These are phyloP conservation scores for Diddensiella caesifluorescens DNA, from an alignment of 805 yeast species.

Conservation along the genomic window DNA sequence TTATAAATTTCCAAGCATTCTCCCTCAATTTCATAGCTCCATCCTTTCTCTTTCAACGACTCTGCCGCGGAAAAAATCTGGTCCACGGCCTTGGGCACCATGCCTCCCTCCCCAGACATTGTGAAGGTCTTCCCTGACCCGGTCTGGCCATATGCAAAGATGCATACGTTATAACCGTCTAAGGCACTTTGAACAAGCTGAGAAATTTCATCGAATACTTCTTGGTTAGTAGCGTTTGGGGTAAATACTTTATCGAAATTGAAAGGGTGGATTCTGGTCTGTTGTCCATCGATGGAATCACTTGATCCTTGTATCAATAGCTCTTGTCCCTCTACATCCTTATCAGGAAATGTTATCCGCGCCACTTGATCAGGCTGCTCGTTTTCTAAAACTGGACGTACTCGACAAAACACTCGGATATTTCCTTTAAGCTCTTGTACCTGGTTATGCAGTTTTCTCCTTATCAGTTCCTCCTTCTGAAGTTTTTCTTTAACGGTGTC, in stretches of 20 bases:
- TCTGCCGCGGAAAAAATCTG: conserved; percentile 60
- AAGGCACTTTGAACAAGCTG: conserved; percentile 80
- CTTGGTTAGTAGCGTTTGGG: conserved; percentile 46
- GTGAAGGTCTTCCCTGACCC: conserved; percentile 94
- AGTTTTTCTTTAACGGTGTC: conserved; percentile 36
- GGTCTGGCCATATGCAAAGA: conserved; percentile 96
- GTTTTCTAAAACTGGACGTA: conserved; percentile 50
- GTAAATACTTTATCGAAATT: conserved; percentile 76
- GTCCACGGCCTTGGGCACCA: conserved; percentile 69
- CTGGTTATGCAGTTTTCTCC: conserved; percentile 64
- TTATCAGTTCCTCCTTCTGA: conserved; percentile 45
- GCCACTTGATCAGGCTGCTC: conserved; percentile 25
- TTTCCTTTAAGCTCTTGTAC: conserved; percentile 88
- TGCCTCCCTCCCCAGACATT: conserved; percentile 74
- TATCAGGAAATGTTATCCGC: conserved; percentile 33
- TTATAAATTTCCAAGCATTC: conserved; percentile 88
- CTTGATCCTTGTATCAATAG: conserved; percentile 24
- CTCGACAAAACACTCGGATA: conserved; percentile 83
- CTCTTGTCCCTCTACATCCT: conserved; percentile 23
- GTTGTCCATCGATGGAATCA: conserved; percentile 20
- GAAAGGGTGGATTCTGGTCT: conserved; percentile 39
- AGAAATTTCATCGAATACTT: conserved; percentile 76
- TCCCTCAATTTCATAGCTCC: conserved; percentile 60
- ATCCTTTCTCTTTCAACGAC: conserved; percentile 47
- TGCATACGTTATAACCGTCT: conserved; percentile 88